Conservation (phyloP, 352 stramenopile species). For the Globisporangium iwayamae region DNA sequence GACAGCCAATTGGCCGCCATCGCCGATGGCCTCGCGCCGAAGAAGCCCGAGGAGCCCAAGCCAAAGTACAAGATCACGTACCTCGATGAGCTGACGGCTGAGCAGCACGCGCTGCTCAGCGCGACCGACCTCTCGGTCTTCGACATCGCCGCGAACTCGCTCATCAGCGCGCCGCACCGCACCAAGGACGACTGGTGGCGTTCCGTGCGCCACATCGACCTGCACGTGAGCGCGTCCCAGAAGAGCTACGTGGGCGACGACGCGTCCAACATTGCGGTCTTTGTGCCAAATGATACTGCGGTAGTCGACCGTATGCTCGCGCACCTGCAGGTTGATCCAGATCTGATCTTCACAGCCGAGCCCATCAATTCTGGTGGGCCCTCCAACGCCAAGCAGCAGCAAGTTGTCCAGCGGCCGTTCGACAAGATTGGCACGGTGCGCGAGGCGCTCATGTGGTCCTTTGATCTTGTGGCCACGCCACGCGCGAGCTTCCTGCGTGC, state of each 20-base stretch:
- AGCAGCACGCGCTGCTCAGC: conserved; percentile 28
- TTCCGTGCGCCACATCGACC: conserved; percentile 71
- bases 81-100: conserved; percentile 23
- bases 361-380: conserved; percentile 9
- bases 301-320: conserved; percentile 51
- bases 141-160: conserved; percentile 41
- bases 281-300: conserved; percentile 54
- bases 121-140: conserved; percentile 45
- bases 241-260: conserved; percentile 45
- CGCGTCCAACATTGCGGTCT: conserved; percentile 77
- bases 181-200: conserved; percentile 51
- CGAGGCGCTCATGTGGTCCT: conserved; percentile 75
- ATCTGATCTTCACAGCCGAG: conserved; percentile 42
- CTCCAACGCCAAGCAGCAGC: conserved; percentile 11
- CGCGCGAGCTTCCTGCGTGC: conserved; percentile 53
- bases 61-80: conserved; percentile 53
- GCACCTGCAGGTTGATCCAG: conserved; percentile 48
- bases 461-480: conserved; percentile 67
- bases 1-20: neutral
- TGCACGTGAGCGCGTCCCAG: conserved; percentile 45
- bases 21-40: conserved; percentile 15
- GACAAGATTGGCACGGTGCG: conserved; percentile 46
- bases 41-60: conserved; percentile 24
- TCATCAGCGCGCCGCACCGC: conserved; percentile 57
- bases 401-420: conserved; percentile 38